Evolutionary conservation across 352 stramenopile genomes (phyloP).

Genomic region (Globisporangium viniferum): DNA sequence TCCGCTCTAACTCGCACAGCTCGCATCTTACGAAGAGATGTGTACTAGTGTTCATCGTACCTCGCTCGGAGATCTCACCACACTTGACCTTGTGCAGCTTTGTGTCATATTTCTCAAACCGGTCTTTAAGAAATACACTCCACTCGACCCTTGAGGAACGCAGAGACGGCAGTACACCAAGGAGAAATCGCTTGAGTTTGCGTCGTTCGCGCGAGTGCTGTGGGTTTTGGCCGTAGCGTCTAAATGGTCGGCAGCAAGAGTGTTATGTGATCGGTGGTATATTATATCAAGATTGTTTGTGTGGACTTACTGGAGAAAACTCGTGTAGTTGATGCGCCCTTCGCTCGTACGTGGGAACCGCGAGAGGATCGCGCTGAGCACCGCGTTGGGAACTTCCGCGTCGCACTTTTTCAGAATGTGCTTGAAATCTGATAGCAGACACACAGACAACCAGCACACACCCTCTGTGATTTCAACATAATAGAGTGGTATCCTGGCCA

Average conservation of each 20-base stretch:
- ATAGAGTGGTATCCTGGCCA: not conserved
- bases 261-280: not conserved
- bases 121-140: conserved; percentile 24
- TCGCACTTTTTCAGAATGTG: conserved; percentile 30
- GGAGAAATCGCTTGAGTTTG: conserved; percentile 35
- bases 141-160: conserved; percentile 19
- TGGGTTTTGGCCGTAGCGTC: conserved; percentile 48
- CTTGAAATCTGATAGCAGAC: conserved; percentile 32
- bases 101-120: conserved; percentile 43
- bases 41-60: conserved; percentile 8
- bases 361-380: conserved; percentile 45
- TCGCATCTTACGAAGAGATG: no score
- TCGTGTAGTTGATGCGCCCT: conserved; percentile 34
- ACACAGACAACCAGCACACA: not conserved
- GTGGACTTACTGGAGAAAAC: conserved; percentile 46
- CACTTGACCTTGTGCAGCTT: conserved; percentile 28
- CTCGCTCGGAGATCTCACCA: conserved; percentile 28
- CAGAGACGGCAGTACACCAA: conserved; percentile 18
- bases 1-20: no score
- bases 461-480: not conserved
- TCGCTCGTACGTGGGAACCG: conserved; percentile 38
- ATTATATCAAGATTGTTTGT: not conserved
- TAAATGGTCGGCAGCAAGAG: conserved; percentile 11
- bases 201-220: conserved; percentile 34
- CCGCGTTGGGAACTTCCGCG: conserved; percentile 22